phyloP scores from a whole-genome alignment of 768 basidiomycete species.

The Lepiota brunneoincarnata region DNA sequence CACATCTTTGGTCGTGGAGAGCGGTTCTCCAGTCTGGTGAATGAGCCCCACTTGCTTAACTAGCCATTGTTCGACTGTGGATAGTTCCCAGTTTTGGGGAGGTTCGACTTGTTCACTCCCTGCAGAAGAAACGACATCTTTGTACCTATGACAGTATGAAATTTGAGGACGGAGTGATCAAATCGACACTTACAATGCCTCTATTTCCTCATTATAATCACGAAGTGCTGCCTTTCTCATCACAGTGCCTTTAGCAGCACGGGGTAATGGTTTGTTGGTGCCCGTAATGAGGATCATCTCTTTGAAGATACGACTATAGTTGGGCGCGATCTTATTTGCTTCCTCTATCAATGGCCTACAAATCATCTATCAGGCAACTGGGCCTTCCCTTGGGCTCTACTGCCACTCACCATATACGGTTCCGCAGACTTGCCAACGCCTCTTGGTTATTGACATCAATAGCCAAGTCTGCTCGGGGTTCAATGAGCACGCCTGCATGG shows the following conservation, averaged over 20 bases:
- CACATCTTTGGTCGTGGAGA: conserved; percentile 17
- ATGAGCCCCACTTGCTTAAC: background rate
- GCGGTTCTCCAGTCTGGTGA: background rate
- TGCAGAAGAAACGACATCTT: background rate
- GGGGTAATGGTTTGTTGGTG: conserved; percentile 37
- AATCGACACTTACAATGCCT: conserved; percentile 32
- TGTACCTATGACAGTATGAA: background rate
- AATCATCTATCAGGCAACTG: background rate
- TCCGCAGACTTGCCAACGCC: conserved; percentile 27
- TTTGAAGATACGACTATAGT: conserved; percentile 47
- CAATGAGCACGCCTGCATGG: conserved; percentile 32
- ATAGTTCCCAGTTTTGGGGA: background rate
- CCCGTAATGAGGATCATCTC: conserved; percentile 47
- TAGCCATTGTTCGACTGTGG: background rate
- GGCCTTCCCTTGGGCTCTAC: background rate
- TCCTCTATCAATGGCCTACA: conserved; percentile 38
- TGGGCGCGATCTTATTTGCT: conserved; percentile 41
- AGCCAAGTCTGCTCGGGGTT: conserved; percentile 21
- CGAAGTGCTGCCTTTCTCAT: conserved; percentile 40
- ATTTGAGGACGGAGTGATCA: background rate
- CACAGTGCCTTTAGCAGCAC: conserved; percentile 47
- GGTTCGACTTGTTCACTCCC: background rate
- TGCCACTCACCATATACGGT: conserved; percentile 33
- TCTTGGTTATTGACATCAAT: conserved; percentile 23
- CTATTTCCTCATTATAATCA: conserved; percentile 45